Evolutionary conservation across 768 basidiomycete species (phyloP).

Genomic region (Hysterangium stoloniferum): DNA sequence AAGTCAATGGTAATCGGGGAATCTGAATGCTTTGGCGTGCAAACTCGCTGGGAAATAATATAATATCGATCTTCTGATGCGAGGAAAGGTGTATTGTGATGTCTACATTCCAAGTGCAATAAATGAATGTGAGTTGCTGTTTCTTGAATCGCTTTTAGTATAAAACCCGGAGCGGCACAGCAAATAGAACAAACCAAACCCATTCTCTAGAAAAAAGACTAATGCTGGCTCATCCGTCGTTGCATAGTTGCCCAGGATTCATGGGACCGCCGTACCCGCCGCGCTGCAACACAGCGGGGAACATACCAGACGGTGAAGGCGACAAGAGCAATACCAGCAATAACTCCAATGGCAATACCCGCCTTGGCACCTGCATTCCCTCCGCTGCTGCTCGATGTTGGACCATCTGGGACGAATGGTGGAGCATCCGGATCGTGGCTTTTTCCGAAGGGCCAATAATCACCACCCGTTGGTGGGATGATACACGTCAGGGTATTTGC

Average conservation of each 20-base stretch:
- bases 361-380: conserved; percentile 31
- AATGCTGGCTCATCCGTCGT: no score
- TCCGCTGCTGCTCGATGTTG: conserved; percentile 10
- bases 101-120: no score
- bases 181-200: not conserved
- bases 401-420: not conserved
- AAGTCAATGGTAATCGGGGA: no score
- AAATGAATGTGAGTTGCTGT: no score
- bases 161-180: no score
- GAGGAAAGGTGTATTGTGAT: no score
- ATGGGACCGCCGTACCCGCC: conserved; percentile 10
- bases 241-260: not conserved
- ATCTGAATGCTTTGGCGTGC: no score
- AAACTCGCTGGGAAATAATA: no score
- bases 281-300: conserved; percentile 39
- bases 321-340: conserved; percentile 37
- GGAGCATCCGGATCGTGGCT: conserved; percentile 1
- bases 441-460: conserved; percentile 63
- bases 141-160: no score
- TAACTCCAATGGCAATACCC: conserved; percentile 46
- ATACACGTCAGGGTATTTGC: conserved; percentile 60
- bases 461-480: conserved; percentile 55
- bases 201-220: not conserved
- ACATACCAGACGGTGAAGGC: conserved; percentile 38
- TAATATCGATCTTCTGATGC: no score